Percentiles rank a stretch among this genome's conserved stretches.
Evolutionary conservation across 164 flowering plant genomes (phyloP).

Genomic region (Brasenia schreberi): DNA sequence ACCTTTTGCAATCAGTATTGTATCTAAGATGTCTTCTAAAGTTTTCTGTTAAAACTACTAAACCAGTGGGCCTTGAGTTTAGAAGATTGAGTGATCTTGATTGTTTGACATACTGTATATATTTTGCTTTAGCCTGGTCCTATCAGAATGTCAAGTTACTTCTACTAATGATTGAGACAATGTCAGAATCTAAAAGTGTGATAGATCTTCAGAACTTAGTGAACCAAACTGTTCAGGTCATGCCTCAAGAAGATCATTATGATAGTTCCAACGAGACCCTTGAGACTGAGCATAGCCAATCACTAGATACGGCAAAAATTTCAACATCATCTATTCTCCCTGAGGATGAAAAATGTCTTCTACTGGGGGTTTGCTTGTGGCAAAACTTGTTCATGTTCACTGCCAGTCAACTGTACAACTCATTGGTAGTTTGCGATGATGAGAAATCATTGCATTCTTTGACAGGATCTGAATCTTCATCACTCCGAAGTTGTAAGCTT

Average conservation of each 20-base stretch:
- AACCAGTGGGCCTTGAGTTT: constrained; percentile 10
- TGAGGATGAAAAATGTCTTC: constrained; percentile 55
- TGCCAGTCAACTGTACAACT: constrained; percentile 19
- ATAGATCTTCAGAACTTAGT: constrained; percentile 22
- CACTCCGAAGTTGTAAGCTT: constrained; percentile 10
- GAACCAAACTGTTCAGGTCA: constrained; percentile 15
- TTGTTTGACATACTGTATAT: constrained; percentile 35
- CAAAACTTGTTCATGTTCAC: constrained; percentile 33
- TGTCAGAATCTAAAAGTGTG: constrained; percentile 17
- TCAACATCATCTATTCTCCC: constrained; percentile 20
- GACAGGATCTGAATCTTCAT: neutral
- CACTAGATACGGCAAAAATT: constrained; percentile 18
- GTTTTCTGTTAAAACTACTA: constrained; percentile 10
- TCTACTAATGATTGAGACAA: constrained; percentile 35
- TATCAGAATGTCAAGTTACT: constrained; percentile 38
- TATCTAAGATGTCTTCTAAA: constrained; percentile 27
- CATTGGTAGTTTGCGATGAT: constrained; percentile 2
- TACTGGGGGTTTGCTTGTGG: constrained; percentile 56
- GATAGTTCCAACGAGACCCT: constrained; percentile 7
- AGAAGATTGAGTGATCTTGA: constrained; percentile 25
- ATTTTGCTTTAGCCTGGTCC: constrained; percentile 52
- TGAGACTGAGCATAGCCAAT: constrained; percentile 7
- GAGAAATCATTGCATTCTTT: neutral
- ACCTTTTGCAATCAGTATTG: constrained; percentile 20
- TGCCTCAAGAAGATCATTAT: constrained; percentile 10